Conservation (phyloP, 768 basidiomycete species). For the Amanita muscaria region DNA sequence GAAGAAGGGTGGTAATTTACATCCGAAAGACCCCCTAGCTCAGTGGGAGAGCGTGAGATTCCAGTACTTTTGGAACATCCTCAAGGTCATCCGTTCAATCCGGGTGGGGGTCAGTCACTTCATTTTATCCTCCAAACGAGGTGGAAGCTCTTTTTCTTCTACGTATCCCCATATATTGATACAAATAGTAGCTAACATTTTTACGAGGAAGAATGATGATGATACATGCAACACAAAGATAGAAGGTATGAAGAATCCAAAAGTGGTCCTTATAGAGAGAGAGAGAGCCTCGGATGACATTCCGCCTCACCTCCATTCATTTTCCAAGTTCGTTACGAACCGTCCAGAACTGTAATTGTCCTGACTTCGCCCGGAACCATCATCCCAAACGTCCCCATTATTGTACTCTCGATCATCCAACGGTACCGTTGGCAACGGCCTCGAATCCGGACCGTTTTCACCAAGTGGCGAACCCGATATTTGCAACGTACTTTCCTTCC, state of each 20-base stretch:
- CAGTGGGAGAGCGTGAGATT: background rate
- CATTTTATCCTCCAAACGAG: too few relatives aligned
- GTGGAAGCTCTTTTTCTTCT: too few relatives aligned
- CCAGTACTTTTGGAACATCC: slow-evolving; percentile 6
- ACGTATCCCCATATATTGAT: too few relatives aligned
- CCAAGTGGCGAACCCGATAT: too few relatives aligned
- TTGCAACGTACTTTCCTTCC: slow-evolving; percentile 3
- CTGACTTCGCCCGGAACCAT: background rate
- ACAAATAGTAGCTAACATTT: too few relatives aligned
- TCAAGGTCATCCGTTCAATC: slow-evolving; percentile 36
- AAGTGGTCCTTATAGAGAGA: too few relatives aligned
- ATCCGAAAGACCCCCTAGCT: background rate
- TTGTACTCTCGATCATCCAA: too few relatives aligned
- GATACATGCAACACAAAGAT: too few relatives aligned
- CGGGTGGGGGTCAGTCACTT: slow-evolving; percentile 29
- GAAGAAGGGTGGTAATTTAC: too few relatives aligned
- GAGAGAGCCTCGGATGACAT: too few relatives aligned
- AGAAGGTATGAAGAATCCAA: too few relatives aligned
- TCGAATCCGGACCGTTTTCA: slow-evolving; percentile 2
- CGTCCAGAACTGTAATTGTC: slow-evolving; percentile 30
- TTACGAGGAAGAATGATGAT: too few relatives aligned
- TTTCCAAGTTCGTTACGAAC: slow-evolving; percentile 40
- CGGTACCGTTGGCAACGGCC: slow-evolving; percentile 5
- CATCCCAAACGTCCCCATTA: background rate
- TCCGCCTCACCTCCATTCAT: background rate